Base-by-base conservation (phyloP, 164 flowering plant species). In the Taxillus chinensis region DNA sequence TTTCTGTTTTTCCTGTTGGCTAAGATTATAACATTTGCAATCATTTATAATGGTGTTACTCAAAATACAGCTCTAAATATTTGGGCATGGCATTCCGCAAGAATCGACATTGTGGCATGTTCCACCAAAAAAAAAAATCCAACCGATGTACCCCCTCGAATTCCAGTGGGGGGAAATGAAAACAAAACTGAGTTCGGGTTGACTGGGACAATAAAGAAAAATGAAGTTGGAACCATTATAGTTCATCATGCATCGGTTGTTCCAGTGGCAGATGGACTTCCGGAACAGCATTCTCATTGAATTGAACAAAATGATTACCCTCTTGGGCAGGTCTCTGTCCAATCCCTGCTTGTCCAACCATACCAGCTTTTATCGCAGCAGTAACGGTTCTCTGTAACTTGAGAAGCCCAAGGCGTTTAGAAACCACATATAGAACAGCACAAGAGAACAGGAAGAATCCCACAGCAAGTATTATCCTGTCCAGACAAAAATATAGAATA, bases 341-440 rank as follows among this genome's bases (percentile, higher is more conserved):
- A 40, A 68, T 46, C 1, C 61, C 77, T 56, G 73, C 78, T 59
- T 67, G 65, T 60, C 81, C 73, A 2, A 62, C 79, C 81, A 79
- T 73, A 41, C 92, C 86, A 37, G 86, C 79, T 70, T 76, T 86
- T 57, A 86, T 66, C 39, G 90, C 89, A 38, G 87, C 80, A 45
- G 80, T 75, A 45, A 85, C 72, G 45, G 68, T 74, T 64, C 90
- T 79, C 79, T 88, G 97, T 75, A 90, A 72, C 71, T 63, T 82
- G 15, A 92, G 84, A 45, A 90, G 11, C 38, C 96, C 98, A 56
- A 88, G 74, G 15, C 92, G 92, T 69, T 88, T 90, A n/a, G 96
- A 85, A 63, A 86, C 85, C 54, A 93, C 96, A 64, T 86, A 93
- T 1, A 88, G 83, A 45, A 86, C 97, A 53, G 87, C 96, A 65